A percentile compares a stretch with the other conserved stretches of the same genome.
Evolutionary conservation across 495 filamentous ascomycete species (phyloP).

Genomic region (Schizothecium vesticola): DNA sequence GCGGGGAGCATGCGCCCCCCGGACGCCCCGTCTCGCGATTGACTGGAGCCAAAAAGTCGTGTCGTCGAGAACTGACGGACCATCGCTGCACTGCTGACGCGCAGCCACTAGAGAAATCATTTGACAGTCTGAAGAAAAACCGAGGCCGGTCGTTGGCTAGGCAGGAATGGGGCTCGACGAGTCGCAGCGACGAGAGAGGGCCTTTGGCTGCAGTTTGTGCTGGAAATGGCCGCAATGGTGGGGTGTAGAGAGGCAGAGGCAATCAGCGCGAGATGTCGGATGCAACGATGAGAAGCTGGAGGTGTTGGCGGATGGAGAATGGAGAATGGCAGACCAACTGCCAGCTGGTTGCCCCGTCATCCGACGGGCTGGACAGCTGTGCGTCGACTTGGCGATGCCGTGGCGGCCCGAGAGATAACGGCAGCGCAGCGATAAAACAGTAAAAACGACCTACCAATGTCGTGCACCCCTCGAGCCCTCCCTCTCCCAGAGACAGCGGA

Average conservation of each 20-base stretch:
- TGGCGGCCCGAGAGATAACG: background rate
- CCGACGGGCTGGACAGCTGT: background rate
- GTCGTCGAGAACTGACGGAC: background rate
- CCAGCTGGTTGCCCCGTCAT: background rate
- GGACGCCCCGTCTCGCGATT: background rate
- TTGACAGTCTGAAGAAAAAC: constrained; percentile 6
- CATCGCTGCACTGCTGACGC: constrained; percentile 6
- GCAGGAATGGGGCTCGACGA: constrained; percentile 6
- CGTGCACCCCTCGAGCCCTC: background rate
- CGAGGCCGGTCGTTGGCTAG: background rate
- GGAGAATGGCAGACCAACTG: background rate
- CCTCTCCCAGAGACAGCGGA: background rate
- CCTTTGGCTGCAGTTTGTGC: background rate
- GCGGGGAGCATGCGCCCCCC: background rate
- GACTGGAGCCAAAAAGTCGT: background rate
- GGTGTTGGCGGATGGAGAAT: background rate
- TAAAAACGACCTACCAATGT: background rate
- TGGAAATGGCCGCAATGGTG: background rate
- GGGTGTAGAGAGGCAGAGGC: background rate
- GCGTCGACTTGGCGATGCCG: background rate
- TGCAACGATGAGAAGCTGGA: background rate
- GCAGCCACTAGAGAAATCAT: constrained; percentile 8
- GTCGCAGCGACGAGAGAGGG: background rate
- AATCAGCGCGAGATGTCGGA: background rate
- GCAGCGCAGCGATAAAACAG: background rate